Base-by-base conservation (phyloP, 2,329 filamentous ascomycete species). In the Aspergillus jensenii region DNA sequence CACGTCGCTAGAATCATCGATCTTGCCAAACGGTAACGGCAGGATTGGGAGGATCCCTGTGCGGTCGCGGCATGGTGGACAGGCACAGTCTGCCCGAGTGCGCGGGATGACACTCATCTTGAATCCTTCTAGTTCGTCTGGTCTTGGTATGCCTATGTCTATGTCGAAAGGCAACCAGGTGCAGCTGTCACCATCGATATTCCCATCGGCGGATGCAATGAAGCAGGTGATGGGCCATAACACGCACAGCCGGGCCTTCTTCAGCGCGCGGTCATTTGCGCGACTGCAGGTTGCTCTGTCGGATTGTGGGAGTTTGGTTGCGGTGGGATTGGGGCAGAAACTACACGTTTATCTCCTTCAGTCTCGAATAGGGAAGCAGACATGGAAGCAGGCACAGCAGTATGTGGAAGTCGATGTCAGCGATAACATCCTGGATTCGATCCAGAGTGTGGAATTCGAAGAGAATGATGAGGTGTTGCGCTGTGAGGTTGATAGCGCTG, bases 321-420 rank as follows among this genome's bases (percentile, higher is more conserved):
- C 51, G 37, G 51, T 46, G 2, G 51, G 40, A 14, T 19, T 53
- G 12, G 51, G 51, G 11, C 40, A 14, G 51, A 53, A 17, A 12
- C 0, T 53, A 3, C 51, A 53, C 6, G n/a, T 53, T 15, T 46
- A 53, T 37, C 19, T 15, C 11, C 2, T 37, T 44, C n/a, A 25
- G 8, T 21, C 19, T 21, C 19, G 19, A 21, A 3, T 21, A 21
- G 19, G 19, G 19, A 21, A 21, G 3, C 3, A 7, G 1, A 11
- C 6, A 3, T 6, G 11, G 15, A 19, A 19, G n/a, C 21, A 39
- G 27, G 8, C 8, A 4, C 27, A 4, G 17, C 17, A 21, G 14
- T 11, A 23, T 35, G 41, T 53, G 1, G 51, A 44, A 8, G 19
- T 25, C 14, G 15, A 21, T 9, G 17, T 53, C 5, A n/a, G 33